A percentile compares a stretch with the other conserved stretches of the same genome.
Evolutionary conservation across 768 basidiomycete species (phyloP).

Genomic region (Crucibulum laeve): DNA sequence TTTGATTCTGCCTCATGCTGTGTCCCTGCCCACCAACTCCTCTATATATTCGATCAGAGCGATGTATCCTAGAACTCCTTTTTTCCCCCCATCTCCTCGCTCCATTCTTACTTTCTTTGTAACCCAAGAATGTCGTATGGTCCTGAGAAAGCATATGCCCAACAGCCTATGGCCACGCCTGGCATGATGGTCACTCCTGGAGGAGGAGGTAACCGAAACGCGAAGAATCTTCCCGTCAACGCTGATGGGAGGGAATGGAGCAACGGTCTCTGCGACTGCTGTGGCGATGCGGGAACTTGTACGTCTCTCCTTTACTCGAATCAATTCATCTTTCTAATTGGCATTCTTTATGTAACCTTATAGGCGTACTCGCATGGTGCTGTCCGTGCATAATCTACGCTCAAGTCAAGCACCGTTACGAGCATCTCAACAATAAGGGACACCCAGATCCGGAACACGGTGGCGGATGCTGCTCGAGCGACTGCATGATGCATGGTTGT

Average conservation of each 20-base stretch:
- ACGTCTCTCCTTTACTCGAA: neutral
- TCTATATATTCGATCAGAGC: no score
- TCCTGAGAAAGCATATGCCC: neutral
- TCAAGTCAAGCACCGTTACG: neutral
- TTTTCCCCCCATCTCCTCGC: no score
- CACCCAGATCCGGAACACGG: neutral
- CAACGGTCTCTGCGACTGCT: constrained; percentile 6
- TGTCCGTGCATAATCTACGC: neutral
- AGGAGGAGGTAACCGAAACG: constrained; percentile 29
- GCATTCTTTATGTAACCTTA: neutral
- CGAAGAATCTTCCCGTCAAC: constrained; percentile 25
- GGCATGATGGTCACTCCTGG: constrained; percentile 20
- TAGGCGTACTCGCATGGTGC: neutral
- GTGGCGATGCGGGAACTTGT: constrained; percentile 7
- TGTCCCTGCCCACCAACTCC: no score
- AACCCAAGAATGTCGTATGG: no score
- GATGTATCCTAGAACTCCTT: no score
- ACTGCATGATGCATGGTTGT: constrained; percentile 29
- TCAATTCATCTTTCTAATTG: neutral
- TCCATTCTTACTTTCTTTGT: no score
- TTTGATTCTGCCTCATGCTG: no score
- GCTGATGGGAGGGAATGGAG: constrained; percentile 20
- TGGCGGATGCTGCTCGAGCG: neutral
- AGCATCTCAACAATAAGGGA: neutral
- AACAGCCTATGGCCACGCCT: neutral